Percentiles rank a stretch among this genome's conserved stretches.
phyloP scores from a whole-genome alignment of 352 stramenopile species.

The Peronospora destructor region DNA sequence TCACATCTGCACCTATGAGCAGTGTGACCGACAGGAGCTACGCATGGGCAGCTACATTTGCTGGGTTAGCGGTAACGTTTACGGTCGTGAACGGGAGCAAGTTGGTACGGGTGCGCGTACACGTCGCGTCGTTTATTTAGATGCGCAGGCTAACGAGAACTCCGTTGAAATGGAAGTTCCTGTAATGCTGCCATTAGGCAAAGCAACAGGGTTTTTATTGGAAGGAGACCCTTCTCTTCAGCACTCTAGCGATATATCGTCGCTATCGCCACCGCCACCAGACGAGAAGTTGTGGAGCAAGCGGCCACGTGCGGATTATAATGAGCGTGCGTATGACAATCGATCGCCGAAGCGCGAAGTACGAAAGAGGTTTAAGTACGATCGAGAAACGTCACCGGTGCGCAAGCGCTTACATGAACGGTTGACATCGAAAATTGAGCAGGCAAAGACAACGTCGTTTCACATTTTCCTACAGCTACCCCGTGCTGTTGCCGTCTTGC shows the following conservation, averaged over 20 bases:
- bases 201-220: constrained; percentile 57
- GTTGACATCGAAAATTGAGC: constrained; percentile 46
- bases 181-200: constrained; percentile 51
- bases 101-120: constrained; percentile 55
- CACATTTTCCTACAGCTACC: constrained; percentile 63
- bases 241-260: constrained; percentile 34
- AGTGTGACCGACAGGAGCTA: constrained; percentile 56
- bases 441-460: constrained; percentile 44
- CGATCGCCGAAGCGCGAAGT: constrained; percentile 21
- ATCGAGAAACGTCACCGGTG: constrained; percentile 47
- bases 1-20: constrained; percentile 72
- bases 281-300: constrained; percentile 46
- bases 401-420: constrained; percentile 49
- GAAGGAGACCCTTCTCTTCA: constrained; percentile 28
- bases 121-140: constrained; percentile 51
- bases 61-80: constrained; percentile 57
- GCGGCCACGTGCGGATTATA: constrained; percentile 13
- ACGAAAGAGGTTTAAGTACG: constrained; percentile 29
- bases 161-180: constrained; percentile 73
- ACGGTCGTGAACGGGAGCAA: constrained; percentile 54
- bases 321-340: constrained; percentile 13
- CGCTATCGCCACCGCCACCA: constrained; percentile 53
- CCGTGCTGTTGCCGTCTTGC: constrained; percentile 49
- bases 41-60: constrained; percentile 53
- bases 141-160: constrained; percentile 40